Evolutionary conservation across 495 filamentous ascomycete species (phyloP), one percentile per base, ranked within the genome.

Genomic region (Bacidia gigantensis): DNA sequence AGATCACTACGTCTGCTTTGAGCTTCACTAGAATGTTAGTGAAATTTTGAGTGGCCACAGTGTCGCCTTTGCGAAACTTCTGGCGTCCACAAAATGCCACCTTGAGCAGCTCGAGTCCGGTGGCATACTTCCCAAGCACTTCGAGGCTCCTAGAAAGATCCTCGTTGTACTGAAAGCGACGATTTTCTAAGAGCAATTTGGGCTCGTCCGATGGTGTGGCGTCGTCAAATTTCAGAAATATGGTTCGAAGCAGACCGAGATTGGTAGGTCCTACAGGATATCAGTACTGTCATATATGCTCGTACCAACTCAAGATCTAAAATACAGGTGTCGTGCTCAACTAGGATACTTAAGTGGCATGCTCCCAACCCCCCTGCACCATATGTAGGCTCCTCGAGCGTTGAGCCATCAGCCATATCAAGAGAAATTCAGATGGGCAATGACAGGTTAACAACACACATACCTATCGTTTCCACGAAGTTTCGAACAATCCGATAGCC

Each of bases 381-480:
- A n/a, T n/a, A n/a, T n/a, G n/a, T n/a, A n/a, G 5, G 29, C 29
- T 35, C 7, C 29, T 5, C 29, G 14, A 35, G 14, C 29, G 29
- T 35, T 14, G 5, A 7, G 29, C 7, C 29, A 35, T 5, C 5
- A 35, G 14, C 29, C 7, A 7, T 35, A 7, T 5, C 14, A 14
- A 35, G 5, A 14, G 29, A 14, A 35, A 35, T 5, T 5, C 29
- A 35, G 29, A 35, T 35, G 29, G n/a, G n/a, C n/a, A n/a, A n/a
- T n/a, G n/a, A n/a, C n/a, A n/a, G n/a, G n/a, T n/a, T n/a, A n/a
- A n/a, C n/a, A n/a, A n/a, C n/a, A 20, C 3, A 17, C 24, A 35
- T 50, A 50, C 58, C 58, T 3, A 60, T 60, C 12, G 41, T 26
- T 11, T 38, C 29, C 18, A 60, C n/a, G 24, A 60, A 60, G 7